Base-by-base conservation (phyloP, 2,329 filamentous ascomycete genomes). In the Epichloe coenophiala region DNA sequence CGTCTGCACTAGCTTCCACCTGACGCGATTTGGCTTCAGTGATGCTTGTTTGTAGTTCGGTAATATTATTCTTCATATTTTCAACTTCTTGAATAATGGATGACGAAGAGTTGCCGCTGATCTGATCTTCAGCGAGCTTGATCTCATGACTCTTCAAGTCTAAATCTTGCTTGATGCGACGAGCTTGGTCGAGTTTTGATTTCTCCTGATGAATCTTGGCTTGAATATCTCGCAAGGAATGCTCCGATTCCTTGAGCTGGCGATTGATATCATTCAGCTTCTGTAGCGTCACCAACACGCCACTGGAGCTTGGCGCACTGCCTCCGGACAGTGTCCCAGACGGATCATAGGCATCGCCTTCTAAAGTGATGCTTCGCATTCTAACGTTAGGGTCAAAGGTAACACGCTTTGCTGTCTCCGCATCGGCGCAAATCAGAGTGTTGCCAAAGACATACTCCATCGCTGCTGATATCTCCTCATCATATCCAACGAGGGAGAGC, bases 361-460 rank as follows among this genome's bases (percentile, higher is more conserved):
- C 90, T 0, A 97, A 75, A 0, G 93, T 98, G 53, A 98, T 94
- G 62, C 90, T 96, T 68, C 93, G 88, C 80, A 96, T 88, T 17
- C 89, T 80, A 19, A 98, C 89, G 48, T 84, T 83, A 9, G 90
- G 88, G 64, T 98, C 88, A 61, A 98, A 98, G 0, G 93, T 97
- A n/a, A 98, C 90, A 56, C 75, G 77, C 72, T 97, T 97, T 19
- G 93, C 94, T 3, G 91, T 96, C 56, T 94, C 86, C 1, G 90
- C 87, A 69, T 98, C 93, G 6, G 91, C 83, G 62, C 91, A 96
- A 52, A 98, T 81, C 4, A 98, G 73, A 1, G 93, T 98, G 55
- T 93, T 95, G 51, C 93, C 93, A 64, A 98, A 98, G 11, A 98
- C 91, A 61, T 90, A 98, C 65, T 97, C 88, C 93, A 98, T 98